Conservation (phyloP, 2,329 filamentous ascomycete species). For the Colletotrichum australisinense region DNA sequence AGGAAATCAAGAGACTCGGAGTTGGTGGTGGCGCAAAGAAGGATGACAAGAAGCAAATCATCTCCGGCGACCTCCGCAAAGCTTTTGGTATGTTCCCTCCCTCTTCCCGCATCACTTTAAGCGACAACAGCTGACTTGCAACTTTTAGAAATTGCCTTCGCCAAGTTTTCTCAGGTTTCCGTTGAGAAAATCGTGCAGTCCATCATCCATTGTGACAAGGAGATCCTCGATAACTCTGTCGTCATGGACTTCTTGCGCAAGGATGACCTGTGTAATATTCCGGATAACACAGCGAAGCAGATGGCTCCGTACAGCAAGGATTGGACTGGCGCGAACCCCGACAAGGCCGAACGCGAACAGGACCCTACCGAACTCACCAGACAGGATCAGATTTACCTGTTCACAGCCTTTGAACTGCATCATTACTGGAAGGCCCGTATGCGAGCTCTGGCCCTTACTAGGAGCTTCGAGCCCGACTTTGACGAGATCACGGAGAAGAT, state of each 20-base stretch:
- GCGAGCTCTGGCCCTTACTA: conserved; percentile 87
- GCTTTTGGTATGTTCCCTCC: conserved; percentile 73
- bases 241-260: conserved; percentile 97
- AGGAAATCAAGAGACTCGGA: conserved; percentile 92
- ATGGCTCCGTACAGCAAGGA: conserved; percentile 97
- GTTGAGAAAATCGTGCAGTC: conserved; percentile 89
- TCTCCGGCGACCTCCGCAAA: conserved; percentile 89
- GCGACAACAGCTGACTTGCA: not conserved
- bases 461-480: conserved; percentile 87
- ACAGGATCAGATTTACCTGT: conserved; percentile 95
- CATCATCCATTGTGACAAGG: conserved; percentile 94
- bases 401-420: conserved; percentile 92
- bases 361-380: conserved; percentile 90
- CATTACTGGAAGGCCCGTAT: conserved; percentile 99
- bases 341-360: conserved; percentile 81
- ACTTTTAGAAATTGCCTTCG: conserved; percentile 80
- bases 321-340: conserved; percentile 90
- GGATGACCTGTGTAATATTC: conserved; percentile 91
- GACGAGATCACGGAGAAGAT: conserved; percentile 90
- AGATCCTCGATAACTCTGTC: conserved; percentile 87
- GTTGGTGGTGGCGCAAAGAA: conserved; percentile 75
- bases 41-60: conserved; percentile 97
- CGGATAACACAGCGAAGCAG: conserved; percentile 89
- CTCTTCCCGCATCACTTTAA: not conserved
- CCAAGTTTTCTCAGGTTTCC: conserved; percentile 89